A percentile compares a stretch with the other conserved stretches of the same genome.
Conservation (phyloP, 257 asterid genomes). For the Ballota nigra region DNA sequence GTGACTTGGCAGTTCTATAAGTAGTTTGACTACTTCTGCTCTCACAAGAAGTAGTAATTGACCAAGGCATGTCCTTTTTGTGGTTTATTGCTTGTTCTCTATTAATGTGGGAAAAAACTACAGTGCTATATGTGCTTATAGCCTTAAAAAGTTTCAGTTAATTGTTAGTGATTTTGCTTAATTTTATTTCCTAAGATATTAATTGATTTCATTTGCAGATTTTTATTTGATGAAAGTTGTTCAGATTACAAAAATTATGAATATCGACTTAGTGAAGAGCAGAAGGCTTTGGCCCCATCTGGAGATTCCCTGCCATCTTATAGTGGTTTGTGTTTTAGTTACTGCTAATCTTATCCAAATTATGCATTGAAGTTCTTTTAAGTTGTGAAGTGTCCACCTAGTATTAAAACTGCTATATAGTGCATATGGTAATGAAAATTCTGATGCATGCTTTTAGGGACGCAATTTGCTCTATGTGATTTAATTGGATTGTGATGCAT, state of each 20-base stretch:
- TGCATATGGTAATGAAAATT: neutral
- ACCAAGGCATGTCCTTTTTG: neutral
- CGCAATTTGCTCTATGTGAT: neutral
- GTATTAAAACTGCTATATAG: neutral
- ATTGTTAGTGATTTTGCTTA: slow-evolving; percentile 10
- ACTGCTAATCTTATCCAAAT: neutral
- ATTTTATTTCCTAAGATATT: slow-evolving; percentile 1
- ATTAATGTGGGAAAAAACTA: neutral
- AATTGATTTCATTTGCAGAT: slow-evolving; percentile 45
- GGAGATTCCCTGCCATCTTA: slow-evolving; percentile 45
- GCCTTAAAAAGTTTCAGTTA: neutral
- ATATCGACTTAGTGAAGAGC: slow-evolving; percentile 73
- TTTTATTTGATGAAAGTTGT: slow-evolving; percentile 76
- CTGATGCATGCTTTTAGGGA: neutral
- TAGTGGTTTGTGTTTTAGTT: slow-evolving; percentile 45
- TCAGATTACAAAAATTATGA: slow-evolving; percentile 84
- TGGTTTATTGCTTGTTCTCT: neutral
- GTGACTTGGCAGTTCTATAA: neutral
- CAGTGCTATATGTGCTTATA: neutral
- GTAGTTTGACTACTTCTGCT: slow-evolving; percentile 37
- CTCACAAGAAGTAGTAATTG: neutral
- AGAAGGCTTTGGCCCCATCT: slow-evolving; percentile 57
- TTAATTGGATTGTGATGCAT: slow-evolving; percentile 1
- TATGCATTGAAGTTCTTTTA: neutral
- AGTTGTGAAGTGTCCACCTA: neutral